These are phyloP conservation scores for Oryza australiensis DNA, from an alignment of 176 grass and related monocot genomes.

Conservation along the genomic window DNA sequence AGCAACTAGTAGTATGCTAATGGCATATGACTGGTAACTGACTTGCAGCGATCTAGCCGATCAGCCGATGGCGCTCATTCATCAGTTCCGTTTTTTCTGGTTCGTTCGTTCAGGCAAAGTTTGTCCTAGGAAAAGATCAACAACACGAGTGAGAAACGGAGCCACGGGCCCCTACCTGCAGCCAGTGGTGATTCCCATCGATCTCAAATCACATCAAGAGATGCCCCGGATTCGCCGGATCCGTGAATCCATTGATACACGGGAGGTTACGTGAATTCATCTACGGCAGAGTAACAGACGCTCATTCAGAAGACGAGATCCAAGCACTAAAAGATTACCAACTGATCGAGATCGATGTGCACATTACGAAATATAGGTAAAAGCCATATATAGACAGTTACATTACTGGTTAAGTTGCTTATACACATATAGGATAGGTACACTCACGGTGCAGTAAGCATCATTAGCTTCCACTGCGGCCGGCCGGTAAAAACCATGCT, in stretches of 20 bases:
- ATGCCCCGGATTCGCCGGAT: background rate
- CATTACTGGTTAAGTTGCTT: slow-evolving; percentile 14
- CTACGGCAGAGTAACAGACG: background rate
- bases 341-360: background rate
- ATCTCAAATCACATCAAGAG: slow-evolving; percentile 14
- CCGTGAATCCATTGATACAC: background rate
- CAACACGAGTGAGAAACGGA: background rate
- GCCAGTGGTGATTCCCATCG: background rate
- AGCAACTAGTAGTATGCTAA: background rate
- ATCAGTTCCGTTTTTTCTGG: slow-evolving; percentile 16
- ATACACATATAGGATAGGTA: background rate
- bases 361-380: background rate
- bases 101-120: background rate
- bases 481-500: background rate
- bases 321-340: background rate
- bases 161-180: slow-evolving; percentile 15
- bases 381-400: background rate
- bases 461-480: background rate
- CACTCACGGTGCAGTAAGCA: background rate
- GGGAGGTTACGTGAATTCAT: background rate
- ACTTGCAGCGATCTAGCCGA: background rate
- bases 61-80: background rate
- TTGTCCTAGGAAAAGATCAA: background rate
- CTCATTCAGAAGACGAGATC: background rate
- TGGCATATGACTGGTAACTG: background rate